Evolutionary conservation across 2,329 filamentous ascomycete genomes (phyloP).

Genomic region (Paramyrothecium roridum): DNA sequence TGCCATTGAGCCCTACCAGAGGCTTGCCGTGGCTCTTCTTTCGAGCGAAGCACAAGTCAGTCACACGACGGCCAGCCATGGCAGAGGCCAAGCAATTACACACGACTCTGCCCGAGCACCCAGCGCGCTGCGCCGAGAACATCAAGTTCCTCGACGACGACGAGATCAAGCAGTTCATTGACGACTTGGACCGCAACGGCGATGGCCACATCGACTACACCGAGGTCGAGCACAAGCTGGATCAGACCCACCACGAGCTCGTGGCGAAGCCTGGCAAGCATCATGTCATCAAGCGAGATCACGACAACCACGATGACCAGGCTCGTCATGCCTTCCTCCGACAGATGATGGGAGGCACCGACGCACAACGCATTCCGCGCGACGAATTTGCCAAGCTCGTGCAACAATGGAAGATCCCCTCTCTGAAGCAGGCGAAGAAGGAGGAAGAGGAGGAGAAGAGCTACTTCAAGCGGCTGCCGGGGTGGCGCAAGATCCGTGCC

Average conservation of each 20-base stretch:
- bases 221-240: conserved; percentile 51
- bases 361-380: conserved; percentile 37
- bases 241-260: conserved; percentile 49
- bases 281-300: conserved; percentile 36
- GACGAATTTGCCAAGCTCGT: conserved; percentile 43
- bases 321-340: conserved; percentile 49
- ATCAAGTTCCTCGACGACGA: conserved; percentile 36
- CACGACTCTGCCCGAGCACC: not conserved
- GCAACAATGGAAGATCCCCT: conserved; percentile 43
- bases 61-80: not conserved
- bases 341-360: conserved; percentile 40
- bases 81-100: not conserved
- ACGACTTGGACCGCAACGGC: conserved; percentile 48
- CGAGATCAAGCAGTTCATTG: conserved; percentile 49
- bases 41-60: too few species aligned
- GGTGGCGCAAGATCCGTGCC: conserved; percentile 43
- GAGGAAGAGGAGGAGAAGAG: conserved; percentile 42
- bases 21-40: too few species aligned
- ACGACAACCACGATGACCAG: conserved; percentile 29
- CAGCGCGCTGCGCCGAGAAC: conserved; percentile 6
- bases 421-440: conserved; percentile 42
- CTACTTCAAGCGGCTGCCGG: conserved; percentile 41
- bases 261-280: conserved; percentile 42
- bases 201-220: conserved; percentile 49
- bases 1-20: too few species aligned